A percentile compares a stretch with the other conserved stretches of the same genome.
phyloP scores from a whole-genome alignment of 192 early-diverging fungal species.

The Umbelopsis sp. region DNA sequence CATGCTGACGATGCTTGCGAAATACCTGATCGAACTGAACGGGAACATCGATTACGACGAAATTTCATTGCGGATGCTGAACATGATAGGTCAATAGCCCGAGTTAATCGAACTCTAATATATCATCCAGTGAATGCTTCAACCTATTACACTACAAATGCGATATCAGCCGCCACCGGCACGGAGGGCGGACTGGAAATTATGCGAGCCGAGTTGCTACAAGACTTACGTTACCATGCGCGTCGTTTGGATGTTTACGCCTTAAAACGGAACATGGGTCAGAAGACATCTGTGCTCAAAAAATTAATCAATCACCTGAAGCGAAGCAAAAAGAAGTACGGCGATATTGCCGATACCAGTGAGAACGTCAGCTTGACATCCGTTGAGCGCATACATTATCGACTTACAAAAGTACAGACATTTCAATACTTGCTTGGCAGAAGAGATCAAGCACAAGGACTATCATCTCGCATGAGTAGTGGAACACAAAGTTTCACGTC shows the following conservation, averaged over 20 bases:
- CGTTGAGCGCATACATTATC: conserved; percentile 27
- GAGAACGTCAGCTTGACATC: conserved; percentile 19
- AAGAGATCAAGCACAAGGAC: conserved; percentile 14
- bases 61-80: conserved; percentile 34
- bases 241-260: conserved; percentile 1
- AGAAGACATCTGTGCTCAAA: conserved; percentile 1
- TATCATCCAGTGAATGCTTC: conserved; percentile 32
- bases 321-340: not conserved
- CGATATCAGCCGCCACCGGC: conserved; percentile 20
- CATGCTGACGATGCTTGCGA: conserved; percentile 13
- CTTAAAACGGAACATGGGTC: not conserved
- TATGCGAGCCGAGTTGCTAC: conserved; percentile 24
- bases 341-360: not conserved
- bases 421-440: conserved; percentile 26
- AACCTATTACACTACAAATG: conserved; percentile 32
- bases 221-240: conserved; percentile 20
- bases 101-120: conserved; percentile 25
- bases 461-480: conserved; percentile 3
- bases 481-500: conserved; percentile 16
- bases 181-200: conserved; percentile 28
- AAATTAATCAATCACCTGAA: not conserved
- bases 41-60: conserved; percentile 14
- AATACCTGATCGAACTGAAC: not conserved
- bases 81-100: conserved; percentile 22
- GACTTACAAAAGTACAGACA: conserved; percentile 32